Percentiles rank a stretch among this genome's conserved stretches.
phyloP scores from a whole-genome alignment of 129 eudicot genomes.

The Gnaphalium uliginosum region DNA sequence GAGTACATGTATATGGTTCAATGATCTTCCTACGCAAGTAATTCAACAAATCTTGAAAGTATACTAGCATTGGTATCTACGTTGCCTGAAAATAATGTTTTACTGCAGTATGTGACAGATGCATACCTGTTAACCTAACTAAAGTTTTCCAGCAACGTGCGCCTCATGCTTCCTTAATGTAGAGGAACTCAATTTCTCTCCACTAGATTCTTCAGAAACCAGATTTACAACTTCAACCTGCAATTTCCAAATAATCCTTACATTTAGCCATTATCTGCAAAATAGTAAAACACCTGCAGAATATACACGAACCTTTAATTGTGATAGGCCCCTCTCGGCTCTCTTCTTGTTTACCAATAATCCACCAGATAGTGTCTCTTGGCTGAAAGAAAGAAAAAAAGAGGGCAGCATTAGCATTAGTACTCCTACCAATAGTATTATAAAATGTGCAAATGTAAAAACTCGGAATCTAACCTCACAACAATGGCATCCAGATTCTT shows the following conservation, averaged over 20 bases:
- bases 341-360: conserved; percentile 80
- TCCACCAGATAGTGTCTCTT: conserved; percentile 90
- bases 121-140: conserved; percentile 28
- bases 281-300: background rate
- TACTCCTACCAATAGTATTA: background rate
- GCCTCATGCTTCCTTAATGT: conserved; percentile 69
- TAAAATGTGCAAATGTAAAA: background rate
- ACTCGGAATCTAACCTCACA: background rate
- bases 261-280: conserved; percentile 11
- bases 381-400: conserved; percentile 48
- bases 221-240: conserved; percentile 78
- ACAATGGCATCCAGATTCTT: conserved; percentile 76
- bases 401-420: conserved; percentile 3
- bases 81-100: conserved; percentile 15
- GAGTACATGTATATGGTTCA: background rate
- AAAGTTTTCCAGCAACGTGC: conserved; percentile 46
- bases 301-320: conserved; percentile 56
- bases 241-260: conserved; percentile 19
- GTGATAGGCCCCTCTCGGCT: conserved; percentile 77
- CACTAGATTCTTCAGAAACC: conserved; percentile 54
- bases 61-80: background rate
- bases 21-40: background rate
- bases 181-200: conserved; percentile 67
- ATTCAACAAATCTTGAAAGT: background rate
- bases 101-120: conserved; percentile 23